These are phyloP conservation scores for Quercus glauca DNA, from an alignment of 306 rosid genomes.

Conservation along the genomic window DNA sequence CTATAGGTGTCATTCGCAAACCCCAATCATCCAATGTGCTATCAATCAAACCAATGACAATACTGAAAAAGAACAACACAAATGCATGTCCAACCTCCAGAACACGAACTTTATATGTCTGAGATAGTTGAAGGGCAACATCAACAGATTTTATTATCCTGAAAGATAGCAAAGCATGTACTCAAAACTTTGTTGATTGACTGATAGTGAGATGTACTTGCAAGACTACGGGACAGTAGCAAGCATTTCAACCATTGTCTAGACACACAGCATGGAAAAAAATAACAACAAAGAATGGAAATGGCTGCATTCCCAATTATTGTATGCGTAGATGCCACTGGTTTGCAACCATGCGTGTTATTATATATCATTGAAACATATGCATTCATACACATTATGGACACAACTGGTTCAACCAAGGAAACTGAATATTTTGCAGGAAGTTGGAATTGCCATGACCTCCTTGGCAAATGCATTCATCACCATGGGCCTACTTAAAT, in stretches of 20 bases:
- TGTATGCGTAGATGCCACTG: background rate
- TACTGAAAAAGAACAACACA: constrained; percentile 54
- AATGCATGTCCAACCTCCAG: constrained; percentile 63
- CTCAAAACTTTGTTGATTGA: constrained; percentile 16
- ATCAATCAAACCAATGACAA: constrained; percentile 49
- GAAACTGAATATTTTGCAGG: no score
- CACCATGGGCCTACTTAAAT: no score
- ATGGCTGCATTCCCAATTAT: no score
- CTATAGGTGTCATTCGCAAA: constrained; percentile 30
- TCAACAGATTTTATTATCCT: constrained; percentile 62
- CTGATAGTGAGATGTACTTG: background rate
- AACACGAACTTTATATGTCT: constrained; percentile 30
- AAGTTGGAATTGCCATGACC: no score
- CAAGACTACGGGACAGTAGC: background rate
- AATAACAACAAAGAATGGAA: no score
- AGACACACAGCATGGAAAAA: background rate
- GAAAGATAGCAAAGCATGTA: constrained; percentile 20
- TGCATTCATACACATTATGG: background rate
- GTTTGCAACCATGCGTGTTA: background rate
- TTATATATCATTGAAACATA: background rate
- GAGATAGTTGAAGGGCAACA: constrained; percentile 54
- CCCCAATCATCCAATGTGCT: constrained; percentile 59
- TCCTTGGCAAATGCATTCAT: no score
- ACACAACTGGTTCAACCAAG: background rate
- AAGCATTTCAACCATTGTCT: background rate